Evolutionary conservation across 2,329 filamentous ascomycete genomes (phyloP).

Genomic region (Pestalotiopsis sp.): DNA sequence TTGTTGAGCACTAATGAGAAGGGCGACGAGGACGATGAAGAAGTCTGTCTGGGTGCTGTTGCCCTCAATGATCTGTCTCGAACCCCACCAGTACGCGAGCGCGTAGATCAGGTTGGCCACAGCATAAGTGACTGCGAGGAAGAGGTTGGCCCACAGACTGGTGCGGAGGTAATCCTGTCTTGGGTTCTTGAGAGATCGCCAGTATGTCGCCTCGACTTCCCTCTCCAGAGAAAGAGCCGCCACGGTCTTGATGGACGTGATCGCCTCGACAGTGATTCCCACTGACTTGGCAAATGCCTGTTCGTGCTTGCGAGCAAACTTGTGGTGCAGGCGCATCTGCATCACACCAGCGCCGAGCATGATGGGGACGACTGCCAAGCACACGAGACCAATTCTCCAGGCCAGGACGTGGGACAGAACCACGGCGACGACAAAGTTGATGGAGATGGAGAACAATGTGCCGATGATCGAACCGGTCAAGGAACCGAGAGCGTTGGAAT

Average conservation of each 20-base stretch:
- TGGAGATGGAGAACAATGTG: slow-evolving; percentile 66
- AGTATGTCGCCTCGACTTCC: slow-evolving; percentile 57
- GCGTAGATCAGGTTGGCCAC: slow-evolving; percentile 72
- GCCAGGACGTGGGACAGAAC: slow-evolving; percentile 72
- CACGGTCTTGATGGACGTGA: slow-evolving; percentile 67
- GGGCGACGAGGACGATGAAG: slow-evolving; percentile 72
- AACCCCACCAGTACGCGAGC: slow-evolving; percentile 81
- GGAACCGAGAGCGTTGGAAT: slow-evolving; percentile 68
- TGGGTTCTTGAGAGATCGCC: slow-evolving; percentile 49
- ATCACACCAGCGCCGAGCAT: slow-evolving; percentile 71
- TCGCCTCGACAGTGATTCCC: slow-evolving; percentile 68
- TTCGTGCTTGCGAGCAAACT: slow-evolving; percentile 65
- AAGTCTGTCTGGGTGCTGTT: slow-evolving; percentile 69
- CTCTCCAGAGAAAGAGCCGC: slow-evolving; percentile 57
- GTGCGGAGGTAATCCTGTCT: slow-evolving; percentile 57
- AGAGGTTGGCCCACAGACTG: slow-evolving; percentile 57
- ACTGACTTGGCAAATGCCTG: slow-evolving; percentile 67
- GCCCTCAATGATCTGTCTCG: slow-evolving; percentile 69
- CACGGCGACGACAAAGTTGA: slow-evolving; percentile 71
- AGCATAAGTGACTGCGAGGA: slow-evolving; percentile 63
- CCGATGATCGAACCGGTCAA: slow-evolving; percentile 74
- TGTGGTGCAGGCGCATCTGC: slow-evolving; percentile 64
- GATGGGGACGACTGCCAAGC: slow-evolving; percentile 69
- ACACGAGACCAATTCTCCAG: slow-evolving; percentile 78
- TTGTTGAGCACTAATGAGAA: slow-evolving; percentile 73